These are phyloP conservation scores for Huntiella abstrusa DNA, from an alignment of 2,329 filamentous ascomycete genomes.

Conservation along the genomic window DNA sequence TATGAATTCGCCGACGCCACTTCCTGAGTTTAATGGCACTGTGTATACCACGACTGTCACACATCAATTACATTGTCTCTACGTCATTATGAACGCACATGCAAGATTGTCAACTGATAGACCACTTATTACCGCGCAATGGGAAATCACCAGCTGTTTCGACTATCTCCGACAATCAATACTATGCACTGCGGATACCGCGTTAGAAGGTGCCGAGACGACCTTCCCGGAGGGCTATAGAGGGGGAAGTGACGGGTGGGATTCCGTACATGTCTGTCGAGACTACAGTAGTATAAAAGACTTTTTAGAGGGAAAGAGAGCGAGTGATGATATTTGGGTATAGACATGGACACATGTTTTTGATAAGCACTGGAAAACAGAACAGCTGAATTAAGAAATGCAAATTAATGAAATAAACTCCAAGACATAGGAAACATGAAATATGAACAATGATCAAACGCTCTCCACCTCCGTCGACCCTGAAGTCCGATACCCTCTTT, in stretches of 20 bases:
- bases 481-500: not conserved
- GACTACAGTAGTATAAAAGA: constrained; percentile 20
- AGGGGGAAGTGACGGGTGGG: constrained; percentile 24
- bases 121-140: constrained; percentile 8
- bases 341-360: constrained; percentile 9
- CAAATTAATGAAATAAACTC: not conserved
- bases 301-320: constrained; percentile 19
- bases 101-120: constrained; percentile 12
- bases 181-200: constrained; percentile 27
- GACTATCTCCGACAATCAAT: constrained; percentile 29
- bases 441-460: not conserved
- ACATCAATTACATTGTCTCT: constrained; percentile 25
- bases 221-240: constrained; percentile 19
- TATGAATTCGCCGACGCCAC: constrained; percentile 21
- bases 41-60: constrained; percentile 25
- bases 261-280: constrained; percentile 24
- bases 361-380: not conserved
- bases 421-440: constrained; percentile 5
- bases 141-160: constrained; percentile 30
- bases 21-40: constrained; percentile 19
- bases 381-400: not conserved
- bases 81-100: constrained; percentile 20
- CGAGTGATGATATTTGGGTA: constrained; percentile 21
- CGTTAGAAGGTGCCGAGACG: constrained; percentile 25
- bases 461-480: not conserved